Conservation (phyloP, 805 yeast species). For the Wickerhamiella azyma region DNA sequence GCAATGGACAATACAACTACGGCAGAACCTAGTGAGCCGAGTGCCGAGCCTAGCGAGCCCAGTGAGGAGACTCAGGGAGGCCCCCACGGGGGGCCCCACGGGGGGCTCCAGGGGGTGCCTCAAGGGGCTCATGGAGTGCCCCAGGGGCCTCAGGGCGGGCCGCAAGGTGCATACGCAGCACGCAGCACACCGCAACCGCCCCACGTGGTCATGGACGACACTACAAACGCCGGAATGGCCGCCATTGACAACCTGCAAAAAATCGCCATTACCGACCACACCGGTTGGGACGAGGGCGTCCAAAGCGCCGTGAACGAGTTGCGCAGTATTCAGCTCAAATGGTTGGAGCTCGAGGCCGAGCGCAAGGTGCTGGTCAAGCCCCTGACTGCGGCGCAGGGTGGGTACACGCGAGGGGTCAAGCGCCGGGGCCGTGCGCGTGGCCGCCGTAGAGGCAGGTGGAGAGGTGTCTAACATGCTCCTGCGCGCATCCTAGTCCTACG, state of each 20-base stretch:
- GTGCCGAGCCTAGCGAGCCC: no score
- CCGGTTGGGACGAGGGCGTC: constrained; percentile 4
- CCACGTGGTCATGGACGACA: constrained; percentile 9
- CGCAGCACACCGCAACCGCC: no score
- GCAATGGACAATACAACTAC: no score
- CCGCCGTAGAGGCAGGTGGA: constrained; percentile 8
- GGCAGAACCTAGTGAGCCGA: not conserved
- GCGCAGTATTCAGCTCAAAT: constrained; percentile 5
- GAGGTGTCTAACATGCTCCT: not conserved
- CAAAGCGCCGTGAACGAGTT: constrained; percentile 1
- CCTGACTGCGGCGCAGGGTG: not conserved
- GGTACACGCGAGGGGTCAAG: not conserved
- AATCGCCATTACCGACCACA: not conserved
- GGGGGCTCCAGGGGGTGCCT: not conserved
- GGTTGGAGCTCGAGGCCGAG: constrained; percentile 9
- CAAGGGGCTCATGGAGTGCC: no score
- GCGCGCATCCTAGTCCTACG: no score
- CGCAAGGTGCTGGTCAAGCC: not conserved
- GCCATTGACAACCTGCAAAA: constrained; percentile 4
- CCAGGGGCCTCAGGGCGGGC: no score
- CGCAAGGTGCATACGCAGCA: no score
- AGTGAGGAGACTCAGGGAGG: not conserved
- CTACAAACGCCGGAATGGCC: not conserved
- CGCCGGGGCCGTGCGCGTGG: constrained; percentile 7
- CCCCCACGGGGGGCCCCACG: no score